Evolutionary conservation across 169 alveolate genomes (phyloP), one percentile per base, ranked within the genome.

Genomic region (Cryptosporidium ryanae): DNA sequence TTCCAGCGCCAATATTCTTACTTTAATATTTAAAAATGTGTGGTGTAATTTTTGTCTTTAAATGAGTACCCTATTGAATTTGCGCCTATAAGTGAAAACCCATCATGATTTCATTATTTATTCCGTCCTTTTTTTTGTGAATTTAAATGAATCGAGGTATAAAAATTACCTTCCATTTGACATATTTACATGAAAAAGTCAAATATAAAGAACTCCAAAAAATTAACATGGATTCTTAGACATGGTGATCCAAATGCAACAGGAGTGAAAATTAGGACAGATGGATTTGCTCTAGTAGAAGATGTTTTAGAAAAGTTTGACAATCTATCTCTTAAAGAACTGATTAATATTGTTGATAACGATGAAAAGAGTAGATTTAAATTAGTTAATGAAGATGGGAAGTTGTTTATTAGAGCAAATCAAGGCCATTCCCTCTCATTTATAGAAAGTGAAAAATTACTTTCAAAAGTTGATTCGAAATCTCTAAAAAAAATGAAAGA

Each of bases 161-260:
- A 21, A 7, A 6, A 5, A 6, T 7, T 8, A 21, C 8, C 8
- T 25, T 6, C 8, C 10, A 10, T 54, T 25, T 12, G 31, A 54
- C 10, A 21, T 25, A 52, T 6, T 52, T 52, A 12, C 5, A 52
- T 52, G 63, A 21, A 6, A 4, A 52, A 52, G 15, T 68, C 82
- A 21, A 54, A 68, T 21, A 13, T 68, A 2, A 13, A 31, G 29
- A 76, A 57, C 27, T 76, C 87, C 18, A 76, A 55, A 38, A 32
- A 25, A 50, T 48, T 76, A 57, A 54, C 65, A 23, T 76, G 87
- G 87, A 17, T 76, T 34, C 87, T 76, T 61, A 76, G 87, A 23
- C 87, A 76, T 38, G 87, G 87, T 8, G 87, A 76, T 55, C 87
- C 87, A 31, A 32, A 31, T 1, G 13, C n/a, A 52, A 76, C 87